Conservation (phyloP, 2,329 filamentous ascomycete genomes). For the Aspergillus bombycis region DNA sequence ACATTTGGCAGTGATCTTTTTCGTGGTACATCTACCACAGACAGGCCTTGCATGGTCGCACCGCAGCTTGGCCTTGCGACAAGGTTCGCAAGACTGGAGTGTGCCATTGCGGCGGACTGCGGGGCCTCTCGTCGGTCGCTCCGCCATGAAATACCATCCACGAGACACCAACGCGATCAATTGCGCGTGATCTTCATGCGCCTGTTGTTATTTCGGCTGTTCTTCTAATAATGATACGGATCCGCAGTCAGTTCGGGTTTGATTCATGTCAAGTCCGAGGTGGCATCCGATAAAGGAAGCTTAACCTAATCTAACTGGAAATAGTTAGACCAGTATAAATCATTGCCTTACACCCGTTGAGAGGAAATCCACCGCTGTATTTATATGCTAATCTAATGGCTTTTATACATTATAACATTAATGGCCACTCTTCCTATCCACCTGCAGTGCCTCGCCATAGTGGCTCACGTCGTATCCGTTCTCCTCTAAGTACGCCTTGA, state of each 20-base stretch:
- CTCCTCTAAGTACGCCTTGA: slow-evolving; percentile 49
- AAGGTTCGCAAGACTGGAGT: slow-evolving; percentile 42
- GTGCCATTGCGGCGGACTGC: slow-evolving; percentile 41
- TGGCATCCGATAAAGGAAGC: background rate
- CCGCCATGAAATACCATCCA: background rate
- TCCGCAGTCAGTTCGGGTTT: background rate
- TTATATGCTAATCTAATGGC: background rate
- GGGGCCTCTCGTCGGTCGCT: slow-evolving; percentile 8
- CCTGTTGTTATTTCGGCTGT: background rate
- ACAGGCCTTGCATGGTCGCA: slow-evolving; percentile 41
- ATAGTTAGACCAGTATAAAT: background rate
- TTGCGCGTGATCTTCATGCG: background rate
- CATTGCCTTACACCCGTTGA: too few relatives aligned
- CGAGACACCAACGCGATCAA: background rate
- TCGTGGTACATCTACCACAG: slow-evolving; percentile 36
- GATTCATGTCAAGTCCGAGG: background rate
- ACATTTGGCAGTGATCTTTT: slow-evolving; percentile 34
- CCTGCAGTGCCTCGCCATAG: slow-evolving; percentile 13
- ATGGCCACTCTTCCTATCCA: slow-evolving; percentile 6
- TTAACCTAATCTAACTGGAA: background rate
- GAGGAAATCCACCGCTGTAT: background rate
- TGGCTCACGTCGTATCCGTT: slow-evolving; percentile 43
- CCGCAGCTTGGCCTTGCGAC: slow-evolving; percentile 41
- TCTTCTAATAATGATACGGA: background rate
- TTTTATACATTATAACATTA: slow-evolving; percentile 9